phyloP scores from a whole-genome alignment of 2,329 filamentous ascomycete genomes.

The Westerdykella ornata region DNA sequence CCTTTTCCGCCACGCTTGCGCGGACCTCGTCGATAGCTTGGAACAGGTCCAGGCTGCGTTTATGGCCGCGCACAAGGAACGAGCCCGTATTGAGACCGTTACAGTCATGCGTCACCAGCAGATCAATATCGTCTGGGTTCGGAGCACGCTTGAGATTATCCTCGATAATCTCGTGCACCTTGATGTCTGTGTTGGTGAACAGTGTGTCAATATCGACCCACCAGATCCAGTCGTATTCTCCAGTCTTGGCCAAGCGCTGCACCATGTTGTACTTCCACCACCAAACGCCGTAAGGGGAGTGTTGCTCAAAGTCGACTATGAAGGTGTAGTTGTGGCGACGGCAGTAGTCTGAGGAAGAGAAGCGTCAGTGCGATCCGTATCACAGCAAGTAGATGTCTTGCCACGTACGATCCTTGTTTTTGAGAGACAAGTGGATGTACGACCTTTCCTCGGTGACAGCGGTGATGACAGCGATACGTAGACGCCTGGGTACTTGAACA shows the following conservation, averaged over 20 bases:
- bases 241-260: constrained; percentile 28
- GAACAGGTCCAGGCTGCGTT: constrained; percentile 30
- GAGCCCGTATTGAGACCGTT: constrained; percentile 38
- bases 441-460: constrained; percentile 35
- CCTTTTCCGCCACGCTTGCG: constrained; percentile 13
- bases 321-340: constrained; percentile 38
- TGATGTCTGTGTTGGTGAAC: constrained; percentile 37
- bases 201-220: constrained; percentile 40
- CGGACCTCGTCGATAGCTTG: constrained; percentile 21
- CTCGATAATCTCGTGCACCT: constrained; percentile 32
- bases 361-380: background rate
- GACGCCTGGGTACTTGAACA: background rate
- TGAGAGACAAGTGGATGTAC: constrained; percentile 32
- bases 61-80: constrained; percentile 33
- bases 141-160: constrained; percentile 21
- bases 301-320: constrained; percentile 36
- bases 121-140: constrained; percentile 5
- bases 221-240: constrained; percentile 40
- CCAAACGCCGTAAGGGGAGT: constrained; percentile 23
- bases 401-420: constrained; percentile 34
- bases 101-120: constrained; percentile 2
- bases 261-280: constrained; percentile 39
- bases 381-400: background rate
- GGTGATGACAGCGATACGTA: constrained; percentile 28
- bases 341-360: constrained; percentile 30